A percentile compares a stretch with the other conserved stretches of the same genome.
Conservation (phyloP, 2,329 filamentous ascomycete species). For the Myriosclerotinia curreyana region DNA sequence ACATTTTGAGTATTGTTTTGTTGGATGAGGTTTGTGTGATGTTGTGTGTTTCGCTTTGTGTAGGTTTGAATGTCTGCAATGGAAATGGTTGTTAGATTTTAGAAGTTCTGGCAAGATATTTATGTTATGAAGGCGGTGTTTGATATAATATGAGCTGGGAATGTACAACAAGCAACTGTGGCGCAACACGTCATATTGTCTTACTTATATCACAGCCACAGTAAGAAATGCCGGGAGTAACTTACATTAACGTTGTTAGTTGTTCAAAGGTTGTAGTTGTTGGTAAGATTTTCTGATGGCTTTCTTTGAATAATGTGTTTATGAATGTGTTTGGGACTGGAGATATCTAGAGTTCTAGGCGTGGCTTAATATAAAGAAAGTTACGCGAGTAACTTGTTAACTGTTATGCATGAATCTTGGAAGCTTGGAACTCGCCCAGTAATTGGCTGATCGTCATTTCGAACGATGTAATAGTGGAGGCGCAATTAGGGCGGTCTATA, state of each 20-base stretch:
- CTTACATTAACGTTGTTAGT: constrained; percentile 4
- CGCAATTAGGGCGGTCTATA: constrained; percentile 12
- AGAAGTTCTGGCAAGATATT: neutral
- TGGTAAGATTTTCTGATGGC: neutral
- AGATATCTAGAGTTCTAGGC: constrained; percentile 3
- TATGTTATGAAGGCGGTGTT: neutral
- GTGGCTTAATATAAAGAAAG: constrained; percentile 18
- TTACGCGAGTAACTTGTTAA: neutral
- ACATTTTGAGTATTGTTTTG: constrained; percentile 17
- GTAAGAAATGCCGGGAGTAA: constrained; percentile 4
- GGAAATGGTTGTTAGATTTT: neutral
- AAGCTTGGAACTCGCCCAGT: constrained; percentile 14
- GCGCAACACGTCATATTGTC: constrained; percentile 6
- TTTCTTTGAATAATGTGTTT: too few relatives aligned
- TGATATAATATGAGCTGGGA: neutral
- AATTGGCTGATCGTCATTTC: constrained; percentile 13
- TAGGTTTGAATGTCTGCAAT: neutral
- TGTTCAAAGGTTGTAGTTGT: neutral
- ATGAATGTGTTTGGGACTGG: neutral
- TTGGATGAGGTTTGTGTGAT: neutral
- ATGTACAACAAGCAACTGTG: neutral
- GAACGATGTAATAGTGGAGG: constrained; percentile 18
- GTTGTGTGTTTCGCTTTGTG: neutral
- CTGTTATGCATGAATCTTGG: constrained; percentile 14
- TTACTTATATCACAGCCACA: neutral